phyloP scores from a whole-genome alignment of 2,329 filamentous ascomycete genomes.

The Alternaria viburni region DNA sequence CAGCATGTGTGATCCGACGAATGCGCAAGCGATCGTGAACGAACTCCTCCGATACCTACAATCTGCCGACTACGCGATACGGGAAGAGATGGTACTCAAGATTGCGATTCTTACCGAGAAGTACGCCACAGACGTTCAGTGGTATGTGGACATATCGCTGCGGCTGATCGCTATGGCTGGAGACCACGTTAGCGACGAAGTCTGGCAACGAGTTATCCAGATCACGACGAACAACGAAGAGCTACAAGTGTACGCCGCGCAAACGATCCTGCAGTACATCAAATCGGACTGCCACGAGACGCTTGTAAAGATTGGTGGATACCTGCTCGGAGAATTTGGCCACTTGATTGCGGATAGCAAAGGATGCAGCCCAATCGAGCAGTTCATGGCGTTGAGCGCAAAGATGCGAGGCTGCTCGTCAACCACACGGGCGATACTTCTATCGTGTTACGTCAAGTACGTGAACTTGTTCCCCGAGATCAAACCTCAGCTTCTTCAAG shows the following conservation, averaged over 20 bases:
- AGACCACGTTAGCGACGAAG: conserved; percentile 97
- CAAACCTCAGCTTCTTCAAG: conserved; percentile 88
- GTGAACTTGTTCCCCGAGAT: conserved; percentile 99
- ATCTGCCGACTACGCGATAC: conserved; percentile 95
- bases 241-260: conserved; percentile 92
- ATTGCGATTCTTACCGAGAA: conserved; percentile 98
- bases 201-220: conserved; percentile 98
- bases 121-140: conserved; percentile 97
- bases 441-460: conserved; percentile 96
- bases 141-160: conserved; percentile 98
- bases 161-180: conserved; percentile 94
- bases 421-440: conserved; percentile 87
- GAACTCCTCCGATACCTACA: conserved; percentile 94
- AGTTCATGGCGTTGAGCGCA: conserved; percentile 88
- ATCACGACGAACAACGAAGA: conserved; percentile 99
- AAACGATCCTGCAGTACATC: conserved; percentile 90
- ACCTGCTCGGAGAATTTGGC: conserved; percentile 94
- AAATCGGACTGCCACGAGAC: conserved; percentile 98
- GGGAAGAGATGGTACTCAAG: conserved; percentile 99
- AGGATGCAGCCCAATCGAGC: conserved; percentile 94
- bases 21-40: conserved; percentile 89
- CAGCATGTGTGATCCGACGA: conserved; percentile 99
- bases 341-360: conserved; percentile 92
- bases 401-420: conserved; percentile 91
- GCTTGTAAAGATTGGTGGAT: conserved; percentile 95